These are phyloP conservation scores for Mycena rosella DNA, from an alignment of 768 basidiomycete genomes.

Conservation along the genomic window DNA sequence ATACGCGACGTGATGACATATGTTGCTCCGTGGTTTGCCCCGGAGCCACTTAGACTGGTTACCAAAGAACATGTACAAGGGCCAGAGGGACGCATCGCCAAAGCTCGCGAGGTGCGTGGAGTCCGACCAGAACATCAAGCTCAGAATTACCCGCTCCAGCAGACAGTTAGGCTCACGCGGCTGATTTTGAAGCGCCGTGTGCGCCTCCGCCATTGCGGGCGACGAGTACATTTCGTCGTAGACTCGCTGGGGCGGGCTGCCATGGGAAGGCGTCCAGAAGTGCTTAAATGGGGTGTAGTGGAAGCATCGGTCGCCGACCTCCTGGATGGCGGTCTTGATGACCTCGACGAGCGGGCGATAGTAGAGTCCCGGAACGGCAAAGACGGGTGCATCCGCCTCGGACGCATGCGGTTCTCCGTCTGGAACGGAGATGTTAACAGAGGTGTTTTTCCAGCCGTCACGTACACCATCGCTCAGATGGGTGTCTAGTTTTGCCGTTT, in stretches of 20 bases:
- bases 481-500: background rate
- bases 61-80: background rate
- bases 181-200: constrained; percentile 8
- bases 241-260: constrained; percentile 3
- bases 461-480: background rate
- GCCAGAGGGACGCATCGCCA: constrained; percentile 46
- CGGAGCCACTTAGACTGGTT: constrained; percentile 6
- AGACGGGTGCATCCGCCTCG: background rate
- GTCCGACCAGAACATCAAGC: constrained; percentile 40
- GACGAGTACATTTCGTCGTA: constrained; percentile 23
- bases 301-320: constrained; percentile 8
- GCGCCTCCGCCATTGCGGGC: constrained; percentile 11
- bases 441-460: constrained; percentile 4
- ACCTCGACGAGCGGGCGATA: constrained; percentile 33
- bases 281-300: constrained; percentile 33
- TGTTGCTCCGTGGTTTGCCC: background rate
- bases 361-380: constrained; percentile 33
- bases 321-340: constrained; percentile 23
- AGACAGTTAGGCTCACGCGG: constrained; percentile 6
- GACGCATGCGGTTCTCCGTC: background rate
- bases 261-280: constrained; percentile 25
- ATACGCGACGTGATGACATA: background rate
- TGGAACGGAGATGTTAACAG: constrained; percentile 8
- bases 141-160: constrained; percentile 22
- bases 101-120: too few species aligned